phyloP scores from a whole-genome alignment of 192 early-diverging fungal genomes.

The Irineochytrium annulatum region DNA sequence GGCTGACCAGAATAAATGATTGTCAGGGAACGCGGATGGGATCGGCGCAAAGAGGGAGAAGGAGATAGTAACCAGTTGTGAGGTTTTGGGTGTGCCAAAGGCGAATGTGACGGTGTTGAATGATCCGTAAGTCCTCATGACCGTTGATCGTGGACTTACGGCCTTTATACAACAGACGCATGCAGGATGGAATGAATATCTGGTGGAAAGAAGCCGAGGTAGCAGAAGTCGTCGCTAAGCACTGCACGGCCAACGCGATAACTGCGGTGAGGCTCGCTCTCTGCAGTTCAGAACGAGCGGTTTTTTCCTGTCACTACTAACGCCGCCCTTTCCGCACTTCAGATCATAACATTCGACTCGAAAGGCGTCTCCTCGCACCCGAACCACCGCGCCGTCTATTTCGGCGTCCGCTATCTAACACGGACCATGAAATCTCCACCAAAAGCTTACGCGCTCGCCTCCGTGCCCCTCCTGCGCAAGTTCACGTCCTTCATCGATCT shows the following conservation, averaged over 20 bases:
- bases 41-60: constrained; percentile 55
- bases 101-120: constrained; percentile 48
- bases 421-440: constrained; percentile 30
- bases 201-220: constrained; percentile 38
- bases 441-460: constrained; percentile 37
- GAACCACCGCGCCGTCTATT: constrained; percentile 80
- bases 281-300: neutral
- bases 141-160: neutral
- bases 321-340: neutral
- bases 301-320: neutral
- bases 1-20: neutral
- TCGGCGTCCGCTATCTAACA: constrained; percentile 53
- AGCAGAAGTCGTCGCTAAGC: constrained; percentile 19
- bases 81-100: constrained; percentile 50
- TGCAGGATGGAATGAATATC: constrained; percentile 46
- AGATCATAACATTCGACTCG: constrained; percentile 85
- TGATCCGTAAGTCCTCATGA: constrained; percentile 48
- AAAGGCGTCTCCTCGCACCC: constrained; percentile 84
- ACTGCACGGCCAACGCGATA: constrained; percentile 13
- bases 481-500: constrained; percentile 51
- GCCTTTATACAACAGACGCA: constrained; percentile 6
- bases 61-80: constrained; percentile 61
- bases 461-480: constrained; percentile 39
- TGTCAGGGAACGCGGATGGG: constrained; percentile 67
- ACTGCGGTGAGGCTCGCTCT: constrained; percentile 22